A percentile compares a stretch with the other conserved stretches of the same genome.
Evolutionary conservation across 1,139 yeast genomes (phyloP).

Genomic region (Magnusiomyces tetraspermus): DNA sequence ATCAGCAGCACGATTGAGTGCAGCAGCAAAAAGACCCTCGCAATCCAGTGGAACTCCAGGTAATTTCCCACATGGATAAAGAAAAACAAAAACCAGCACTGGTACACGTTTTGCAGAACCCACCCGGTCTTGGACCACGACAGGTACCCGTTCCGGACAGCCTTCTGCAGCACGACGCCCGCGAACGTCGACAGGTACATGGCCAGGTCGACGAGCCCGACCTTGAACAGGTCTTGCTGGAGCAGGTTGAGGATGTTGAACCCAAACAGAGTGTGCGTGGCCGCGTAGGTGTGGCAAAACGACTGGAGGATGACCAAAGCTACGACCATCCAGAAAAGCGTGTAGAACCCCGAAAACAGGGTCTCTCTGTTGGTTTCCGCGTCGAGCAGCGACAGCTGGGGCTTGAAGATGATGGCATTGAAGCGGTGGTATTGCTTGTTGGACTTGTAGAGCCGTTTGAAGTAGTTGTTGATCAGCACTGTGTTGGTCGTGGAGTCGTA

Average conservation of each 20-base stretch:
- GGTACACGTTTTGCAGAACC: conserved; percentile 48
- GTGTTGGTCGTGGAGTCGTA: background rate
- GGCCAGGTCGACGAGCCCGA: conserved; percentile 56
- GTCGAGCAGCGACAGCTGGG: conserved; percentile 21
- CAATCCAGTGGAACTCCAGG: conserved; percentile 70
- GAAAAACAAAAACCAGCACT: conserved; percentile 39
- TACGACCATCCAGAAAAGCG: conserved; percentile 31
- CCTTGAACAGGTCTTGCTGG: conserved; percentile 46
- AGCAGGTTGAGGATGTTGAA: conserved; percentile 46
- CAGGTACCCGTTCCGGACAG: conserved; percentile 38
- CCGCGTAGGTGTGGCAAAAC: conserved; percentile 25
- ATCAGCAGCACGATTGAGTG: conserved; percentile 80
- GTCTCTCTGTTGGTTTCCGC: conserved; percentile 23
- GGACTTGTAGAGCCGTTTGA: background rate
- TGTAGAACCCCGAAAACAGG: conserved; percentile 32
- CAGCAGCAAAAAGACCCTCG: conserved; percentile 66
- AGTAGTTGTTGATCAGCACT: background rate
- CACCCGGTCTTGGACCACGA: conserved; percentile 57
- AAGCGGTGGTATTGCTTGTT: background rate
- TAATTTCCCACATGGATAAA: conserved; percentile 46
- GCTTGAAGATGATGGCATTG: conserved; percentile 9
- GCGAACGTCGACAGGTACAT: conserved; percentile 62
- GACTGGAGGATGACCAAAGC: conserved; percentile 26
- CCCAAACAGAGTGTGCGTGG: conserved; percentile 31
- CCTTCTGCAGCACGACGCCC: conserved; percentile 46